A percentile compares a stretch with the other conserved stretches of the same genome.
Conservation (phyloP, 176 grass and related monocot species). For the Eleusine indica region DNA sequence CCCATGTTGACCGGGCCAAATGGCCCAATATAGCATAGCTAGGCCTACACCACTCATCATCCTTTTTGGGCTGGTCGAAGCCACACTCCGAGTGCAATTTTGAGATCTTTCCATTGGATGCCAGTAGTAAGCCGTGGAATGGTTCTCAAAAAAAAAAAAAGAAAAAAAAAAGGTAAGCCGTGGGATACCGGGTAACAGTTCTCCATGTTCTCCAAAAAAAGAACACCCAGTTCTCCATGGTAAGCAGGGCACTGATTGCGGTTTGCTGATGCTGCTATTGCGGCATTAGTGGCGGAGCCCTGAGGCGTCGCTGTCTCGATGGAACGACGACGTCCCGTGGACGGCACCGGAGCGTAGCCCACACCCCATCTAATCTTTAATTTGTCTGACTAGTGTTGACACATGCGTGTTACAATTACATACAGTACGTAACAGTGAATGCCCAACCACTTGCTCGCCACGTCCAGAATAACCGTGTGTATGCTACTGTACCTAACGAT, state of each 20-base stretch:
- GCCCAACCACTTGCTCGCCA: constrained; percentile 8
- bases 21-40: neutral
- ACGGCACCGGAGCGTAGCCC: constrained; percentile 18
- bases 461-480: no score
- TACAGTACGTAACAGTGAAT: constrained; percentile 2
- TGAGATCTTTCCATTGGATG: no score
- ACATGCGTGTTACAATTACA: neutral
- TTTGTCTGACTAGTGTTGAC: neutral
- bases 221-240: no score
- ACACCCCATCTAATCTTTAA: neutral
- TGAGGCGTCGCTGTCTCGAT: neutral
- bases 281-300: neutral
- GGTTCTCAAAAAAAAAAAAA: no score
- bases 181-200: no score
- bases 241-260: constrained; percentile 23
- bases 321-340: neutral
- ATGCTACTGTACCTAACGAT: neutral
- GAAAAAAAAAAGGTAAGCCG: no score
- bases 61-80: neutral
- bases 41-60: no score
- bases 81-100: no score
- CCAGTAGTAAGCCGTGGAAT: no score
- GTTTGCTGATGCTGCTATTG: neutral
- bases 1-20: neutral
- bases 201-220: no score